Evolutionary conservation across 139 green algal genomes (phyloP).

Genomic region (Tetratostichococcus sp.): DNA sequence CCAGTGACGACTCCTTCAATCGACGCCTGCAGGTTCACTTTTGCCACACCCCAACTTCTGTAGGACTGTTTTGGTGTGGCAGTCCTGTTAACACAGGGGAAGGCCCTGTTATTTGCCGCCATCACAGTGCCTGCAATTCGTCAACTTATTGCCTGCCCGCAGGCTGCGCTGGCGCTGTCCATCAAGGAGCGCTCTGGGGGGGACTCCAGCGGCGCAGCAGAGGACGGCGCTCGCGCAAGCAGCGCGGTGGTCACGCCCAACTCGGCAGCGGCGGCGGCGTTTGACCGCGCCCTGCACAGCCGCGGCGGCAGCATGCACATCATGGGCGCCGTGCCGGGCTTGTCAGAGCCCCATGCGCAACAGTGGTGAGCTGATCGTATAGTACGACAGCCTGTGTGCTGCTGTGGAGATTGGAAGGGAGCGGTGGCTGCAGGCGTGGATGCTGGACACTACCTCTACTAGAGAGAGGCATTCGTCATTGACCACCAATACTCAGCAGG

Average conservation of each 20-base stretch:
- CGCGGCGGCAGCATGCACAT: neutral
- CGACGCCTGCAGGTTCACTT: constrained; percentile 2
- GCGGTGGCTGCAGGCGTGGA: no score
- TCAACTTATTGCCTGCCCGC: no score
- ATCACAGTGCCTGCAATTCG: no score
- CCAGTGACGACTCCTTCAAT: neutral
- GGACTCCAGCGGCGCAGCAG: neutral
- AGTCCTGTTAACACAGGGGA: no score
- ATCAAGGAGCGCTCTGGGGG: neutral
- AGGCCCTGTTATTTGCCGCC: no score
- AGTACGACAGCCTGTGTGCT: no score
- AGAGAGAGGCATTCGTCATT: no score
- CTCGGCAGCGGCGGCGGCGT: neutral
- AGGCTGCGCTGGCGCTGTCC: constrained; percentile 14
- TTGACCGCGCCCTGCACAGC: neutral
- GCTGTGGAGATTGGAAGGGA: no score
- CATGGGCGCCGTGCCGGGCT: neutral
- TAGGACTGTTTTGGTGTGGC: no score
- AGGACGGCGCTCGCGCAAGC: neutral
- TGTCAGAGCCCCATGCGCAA: neutral
- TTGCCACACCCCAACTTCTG: no score
- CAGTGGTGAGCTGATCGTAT: neutral
- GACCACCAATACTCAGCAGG: no score
- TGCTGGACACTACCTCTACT: no score
- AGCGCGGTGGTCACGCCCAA: neutral